phyloP scores from a whole-genome alignment of 1,284 basidiomycete genomes.

The Trametes pubescens region DNA sequence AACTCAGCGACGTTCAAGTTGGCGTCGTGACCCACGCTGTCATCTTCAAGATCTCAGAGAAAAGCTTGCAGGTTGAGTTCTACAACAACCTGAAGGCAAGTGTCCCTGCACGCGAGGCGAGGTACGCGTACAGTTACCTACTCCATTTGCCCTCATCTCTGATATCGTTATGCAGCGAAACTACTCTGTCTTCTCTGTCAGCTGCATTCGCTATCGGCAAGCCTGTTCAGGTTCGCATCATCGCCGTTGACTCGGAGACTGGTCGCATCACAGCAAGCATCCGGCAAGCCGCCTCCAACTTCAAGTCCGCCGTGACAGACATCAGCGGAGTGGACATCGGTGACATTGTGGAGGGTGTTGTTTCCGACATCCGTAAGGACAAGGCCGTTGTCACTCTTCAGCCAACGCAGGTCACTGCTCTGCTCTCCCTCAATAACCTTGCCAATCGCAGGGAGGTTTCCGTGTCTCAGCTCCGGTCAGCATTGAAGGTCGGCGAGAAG shows the following conservation, averaged over 20 bases:
- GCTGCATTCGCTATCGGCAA: constrained; percentile 83
- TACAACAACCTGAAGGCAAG: constrained; percentile 91
- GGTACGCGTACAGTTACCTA: constrained; percentile 52
- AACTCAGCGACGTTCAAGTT: constrained; percentile 71
- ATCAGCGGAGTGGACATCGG: constrained; percentile 82
- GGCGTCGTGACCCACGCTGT: constrained; percentile 87
- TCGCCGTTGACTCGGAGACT: constrained; percentile 71
- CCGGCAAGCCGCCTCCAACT: constrained; percentile 77
- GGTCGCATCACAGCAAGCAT: constrained; percentile 86
- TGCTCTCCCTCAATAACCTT: constrained; percentile 88
- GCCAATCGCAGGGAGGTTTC: constrained; percentile 82
- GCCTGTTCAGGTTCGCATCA: constrained; percentile 88
- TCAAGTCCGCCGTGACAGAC: constrained; percentile 59
- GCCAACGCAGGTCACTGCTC: constrained; percentile 77
- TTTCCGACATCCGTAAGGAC: constrained; percentile 85
- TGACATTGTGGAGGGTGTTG: constrained; percentile 71
- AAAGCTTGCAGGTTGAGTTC: constrained; percentile 86
- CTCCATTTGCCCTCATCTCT: constrained; percentile 11
- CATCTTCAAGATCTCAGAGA: constrained; percentile 83
- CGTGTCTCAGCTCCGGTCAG: constrained; percentile 73
- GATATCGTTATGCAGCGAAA: constrained; percentile 59
- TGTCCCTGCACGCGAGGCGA: constrained; percentile 83
- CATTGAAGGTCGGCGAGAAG: constrained; percentile 76
- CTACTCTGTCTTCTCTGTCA: constrained; percentile 66
- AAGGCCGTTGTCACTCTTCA: constrained; percentile 81